Evolutionary conservation across 169 alveolate species (phyloP).

Genomic region (Perkinsus olseni): DNA sequence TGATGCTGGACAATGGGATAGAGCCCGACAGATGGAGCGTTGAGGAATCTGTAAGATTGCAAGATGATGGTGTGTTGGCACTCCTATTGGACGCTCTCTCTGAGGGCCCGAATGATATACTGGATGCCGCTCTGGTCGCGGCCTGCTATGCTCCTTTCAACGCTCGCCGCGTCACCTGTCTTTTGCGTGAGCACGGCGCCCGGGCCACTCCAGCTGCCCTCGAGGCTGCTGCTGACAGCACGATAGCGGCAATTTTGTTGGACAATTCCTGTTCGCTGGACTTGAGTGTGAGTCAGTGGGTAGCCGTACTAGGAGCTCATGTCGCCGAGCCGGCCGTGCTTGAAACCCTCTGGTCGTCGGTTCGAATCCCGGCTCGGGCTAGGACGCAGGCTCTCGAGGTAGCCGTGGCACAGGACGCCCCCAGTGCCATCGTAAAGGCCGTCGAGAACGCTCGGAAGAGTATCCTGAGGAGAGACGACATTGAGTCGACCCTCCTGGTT

Average conservation of each 20-base stretch:
- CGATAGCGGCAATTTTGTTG: background rate
- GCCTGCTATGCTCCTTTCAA: background rate
- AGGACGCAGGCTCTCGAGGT: background rate
- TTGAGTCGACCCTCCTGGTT: background rate
- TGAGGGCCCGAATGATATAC: background rate
- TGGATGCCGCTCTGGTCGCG: background rate
- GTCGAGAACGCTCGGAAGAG: background rate
- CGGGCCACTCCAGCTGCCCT: background rate
- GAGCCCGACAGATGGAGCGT: background rate
- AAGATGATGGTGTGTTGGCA: background rate
- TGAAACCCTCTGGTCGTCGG: background rate
- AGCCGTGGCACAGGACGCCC: background rate
- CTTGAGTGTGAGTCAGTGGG: background rate
- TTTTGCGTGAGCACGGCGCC: background rate
- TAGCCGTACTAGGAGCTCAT: background rate
- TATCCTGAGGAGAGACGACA: background rate
- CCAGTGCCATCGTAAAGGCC: background rate
- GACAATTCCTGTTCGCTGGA: background rate
- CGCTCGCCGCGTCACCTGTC: background rate
- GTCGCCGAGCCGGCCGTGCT: background rate
- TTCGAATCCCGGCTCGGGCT: background rate
- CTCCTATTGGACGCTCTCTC: background rate
- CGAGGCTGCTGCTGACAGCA: background rate
- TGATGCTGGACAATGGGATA: background rate
- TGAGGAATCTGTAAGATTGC: background rate